Percentiles rank a stretch among this genome's conserved stretches.
phyloP scores from a whole-genome alignment of 140 eudicot genomes.

The Flaveria floridana region DNA sequence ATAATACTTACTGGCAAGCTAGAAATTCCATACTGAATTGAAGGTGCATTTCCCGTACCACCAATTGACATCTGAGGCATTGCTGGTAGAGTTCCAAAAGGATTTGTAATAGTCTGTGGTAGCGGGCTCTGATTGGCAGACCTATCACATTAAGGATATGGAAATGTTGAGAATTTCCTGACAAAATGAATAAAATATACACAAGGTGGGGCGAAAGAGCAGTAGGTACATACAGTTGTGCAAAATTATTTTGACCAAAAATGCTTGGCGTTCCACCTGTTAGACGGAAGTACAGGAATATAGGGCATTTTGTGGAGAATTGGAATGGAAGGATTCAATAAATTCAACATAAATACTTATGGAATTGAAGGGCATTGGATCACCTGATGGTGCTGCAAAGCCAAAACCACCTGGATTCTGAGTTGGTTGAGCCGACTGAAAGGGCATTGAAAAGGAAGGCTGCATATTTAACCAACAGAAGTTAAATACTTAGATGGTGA shows the following conservation, averaged over 20 bases:
- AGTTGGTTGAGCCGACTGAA: slow-evolving; percentile 63
- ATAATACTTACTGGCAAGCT: slow-evolving; percentile 76
- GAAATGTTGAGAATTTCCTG: not conserved
- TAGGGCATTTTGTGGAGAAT: not conserved
- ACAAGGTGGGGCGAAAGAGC: not conserved
- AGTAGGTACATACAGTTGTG: slow-evolving; percentile 57
- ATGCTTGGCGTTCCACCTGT: slow-evolving; percentile 53
- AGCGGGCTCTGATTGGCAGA: slow-evolving; percentile 54
- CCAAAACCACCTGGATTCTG: slow-evolving; percentile 60
- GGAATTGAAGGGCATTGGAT: not conserved
- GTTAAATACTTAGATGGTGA: slow-evolving; percentile 15
- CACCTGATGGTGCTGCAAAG: slow-evolving; percentile 63
- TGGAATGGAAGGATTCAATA: not conserved
- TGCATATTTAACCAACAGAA: slow-evolving; percentile 31
- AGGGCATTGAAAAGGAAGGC: slow-evolving; percentile 69
- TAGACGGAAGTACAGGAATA: not conserved
- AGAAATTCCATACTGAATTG: slow-evolving; percentile 92
- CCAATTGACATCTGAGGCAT: slow-evolving; percentile 95
- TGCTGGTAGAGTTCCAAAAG: slow-evolving; percentile 95
- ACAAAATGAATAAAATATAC: not conserved
- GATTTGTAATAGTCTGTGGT: slow-evolving; percentile 56
- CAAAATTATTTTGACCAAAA: slow-evolving; percentile 66
- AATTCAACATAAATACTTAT: not conserved
- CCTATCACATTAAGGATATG: slow-evolving; percentile 41
- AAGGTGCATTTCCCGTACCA: slow-evolving; percentile 69